Percentiles rank a stretch among this genome's conserved stretches.
Evolutionary conservation across 2,329 filamentous ascomycete genomes (phyloP).

Genomic region (Fusarium floridanum): DNA sequence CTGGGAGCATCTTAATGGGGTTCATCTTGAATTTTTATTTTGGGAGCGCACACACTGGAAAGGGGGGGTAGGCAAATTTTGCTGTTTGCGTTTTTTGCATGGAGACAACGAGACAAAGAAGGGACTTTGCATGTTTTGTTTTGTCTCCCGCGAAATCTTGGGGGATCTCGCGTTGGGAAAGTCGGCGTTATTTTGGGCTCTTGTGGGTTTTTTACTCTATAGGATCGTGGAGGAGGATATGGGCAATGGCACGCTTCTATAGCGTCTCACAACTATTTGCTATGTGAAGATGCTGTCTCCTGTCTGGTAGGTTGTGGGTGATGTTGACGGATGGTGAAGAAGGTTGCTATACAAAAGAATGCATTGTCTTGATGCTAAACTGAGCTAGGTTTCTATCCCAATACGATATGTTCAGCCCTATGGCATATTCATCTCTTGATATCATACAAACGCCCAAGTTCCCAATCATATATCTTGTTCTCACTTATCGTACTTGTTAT

Average conservation of each 20-base stretch:
- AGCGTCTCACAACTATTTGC: not conserved
- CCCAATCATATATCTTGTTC: not conserved
- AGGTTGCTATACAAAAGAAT: not conserved
- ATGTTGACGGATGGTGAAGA: not conserved
- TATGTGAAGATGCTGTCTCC: not conserved
- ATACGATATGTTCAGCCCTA: not conserved
- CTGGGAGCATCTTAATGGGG: slow-evolving; percentile 20
- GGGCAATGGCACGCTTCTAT: slow-evolving; percentile 16
- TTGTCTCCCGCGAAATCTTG: slow-evolving; percentile 23
- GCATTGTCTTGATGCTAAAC: slow-evolving; percentile 2
- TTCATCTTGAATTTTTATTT: slow-evolving; percentile 16
- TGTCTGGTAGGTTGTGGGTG: not conserved
- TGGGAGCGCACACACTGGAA: slow-evolving; percentile 12
- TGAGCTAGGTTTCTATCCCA: not conserved
- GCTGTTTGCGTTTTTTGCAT: slow-evolving; percentile 31
- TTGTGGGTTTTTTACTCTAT: slow-evolving; percentile 12
- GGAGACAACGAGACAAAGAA: slow-evolving; percentile 25
- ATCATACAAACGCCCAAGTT: slow-evolving; percentile 17
- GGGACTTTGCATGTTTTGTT: slow-evolving; percentile 1
- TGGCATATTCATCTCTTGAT: not conserved
- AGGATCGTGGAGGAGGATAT: slow-evolving; percentile 15
- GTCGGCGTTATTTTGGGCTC: slow-evolving; percentile 22
- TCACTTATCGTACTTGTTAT: not conserved
- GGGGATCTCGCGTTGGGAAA: slow-evolving; percentile 26
- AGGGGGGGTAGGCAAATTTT: slow-evolving; percentile 7